A percentile compares a stretch with the other conserved stretches of the same genome.
Conservation (phyloP, 2,329 filamentous ascomycete genomes). For the Xylaria digitata region DNA sequence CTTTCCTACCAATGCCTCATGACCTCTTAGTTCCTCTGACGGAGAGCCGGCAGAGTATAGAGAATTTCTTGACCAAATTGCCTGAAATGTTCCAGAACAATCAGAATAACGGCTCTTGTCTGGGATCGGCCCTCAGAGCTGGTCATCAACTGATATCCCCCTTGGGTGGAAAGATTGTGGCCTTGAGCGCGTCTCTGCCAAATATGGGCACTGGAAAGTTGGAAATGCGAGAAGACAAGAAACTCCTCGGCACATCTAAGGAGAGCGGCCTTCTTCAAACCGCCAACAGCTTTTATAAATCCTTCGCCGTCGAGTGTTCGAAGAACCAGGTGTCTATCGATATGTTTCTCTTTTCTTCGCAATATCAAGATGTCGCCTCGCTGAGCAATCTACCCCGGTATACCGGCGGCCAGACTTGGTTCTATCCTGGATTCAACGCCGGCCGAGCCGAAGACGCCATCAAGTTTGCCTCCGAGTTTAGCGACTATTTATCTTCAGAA, state of each 20-base stretch:
- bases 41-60: constrained; percentile 90
- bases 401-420: constrained; percentile 97
- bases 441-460: constrained; percentile 94
- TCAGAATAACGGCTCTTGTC: constrained; percentile 87
- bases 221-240: constrained; percentile 96
- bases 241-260: constrained; percentile 91
- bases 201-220: constrained; percentile 91
- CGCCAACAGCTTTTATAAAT: constrained; percentile 97
- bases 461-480: constrained; percentile 97
- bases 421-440: constrained; percentile 98
- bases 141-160: constrained; percentile 96
- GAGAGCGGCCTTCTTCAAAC: constrained; percentile 90
- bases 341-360: constrained; percentile 96
- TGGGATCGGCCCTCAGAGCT: constrained; percentile 92
- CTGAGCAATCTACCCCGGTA: constrained; percentile 95
- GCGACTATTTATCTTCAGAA: constrained; percentile 94
- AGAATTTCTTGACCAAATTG: constrained; percentile 88
- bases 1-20: constrained; percentile 92
- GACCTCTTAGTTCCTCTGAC: constrained; percentile 90
- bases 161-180: constrained; percentile 93
- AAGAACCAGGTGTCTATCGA: constrained; percentile 99
- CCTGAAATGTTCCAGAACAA: constrained; percentile 98
- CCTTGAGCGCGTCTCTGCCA: constrained; percentile 88
- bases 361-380: constrained; percentile 97
- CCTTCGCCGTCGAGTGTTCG: constrained; percentile 97